Conservation (phyloP, 805 yeast genomes). For the Wickerhamiella galacta region DNA sequence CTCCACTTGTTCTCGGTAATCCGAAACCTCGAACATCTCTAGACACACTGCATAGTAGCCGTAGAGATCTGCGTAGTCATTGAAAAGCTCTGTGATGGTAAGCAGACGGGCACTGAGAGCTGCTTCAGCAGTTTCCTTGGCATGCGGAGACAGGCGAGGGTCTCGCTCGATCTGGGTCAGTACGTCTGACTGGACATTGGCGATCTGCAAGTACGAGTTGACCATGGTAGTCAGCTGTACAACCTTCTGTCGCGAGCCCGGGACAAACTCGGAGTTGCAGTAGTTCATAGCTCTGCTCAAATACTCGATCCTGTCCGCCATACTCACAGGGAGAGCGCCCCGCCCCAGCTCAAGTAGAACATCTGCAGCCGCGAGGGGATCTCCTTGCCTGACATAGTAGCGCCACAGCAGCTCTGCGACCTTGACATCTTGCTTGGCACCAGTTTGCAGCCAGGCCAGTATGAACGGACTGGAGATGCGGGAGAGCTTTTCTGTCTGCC, state of each 20-base stretch:
- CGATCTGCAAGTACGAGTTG: slow-evolving; percentile 70
- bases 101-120: slow-evolving; percentile 48
- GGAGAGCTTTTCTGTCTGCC: slow-evolving; percentile 57
- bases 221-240: slow-evolving; percentile 50
- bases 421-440: slow-evolving; percentile 36
- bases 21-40: slow-evolving; percentile 64
- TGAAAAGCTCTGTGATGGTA: slow-evolving; percentile 63
- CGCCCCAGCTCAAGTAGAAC: slow-evolving; percentile 57
- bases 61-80: slow-evolving; percentile 72
- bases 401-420: slow-evolving; percentile 78
- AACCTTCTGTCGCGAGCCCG: slow-evolving; percentile 60
- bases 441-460: slow-evolving; percentile 47
- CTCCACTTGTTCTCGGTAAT: slow-evolving; percentile 70
- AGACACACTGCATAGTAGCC: slow-evolving; percentile 75
- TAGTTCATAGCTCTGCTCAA: slow-evolving; percentile 86
- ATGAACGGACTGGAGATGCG: slow-evolving; percentile 72
- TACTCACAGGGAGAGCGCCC: slow-evolving; percentile 47
- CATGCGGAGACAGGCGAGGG: slow-evolving; percentile 22
- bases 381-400: slow-evolving; percentile 68
- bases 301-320: slow-evolving; percentile 68
- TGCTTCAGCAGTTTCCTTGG: slow-evolving; percentile 32
- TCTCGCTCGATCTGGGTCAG: slow-evolving; percentile 26
- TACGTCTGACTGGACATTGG: slow-evolving; percentile 65
- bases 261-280: slow-evolving; percentile 71
- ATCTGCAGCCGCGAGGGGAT: slow-evolving; percentile 69